These are phyloP conservation scores for Odontarrhena argentea DNA, from an alignment of 345 rosid species.

Conservation along the genomic window DNA sequence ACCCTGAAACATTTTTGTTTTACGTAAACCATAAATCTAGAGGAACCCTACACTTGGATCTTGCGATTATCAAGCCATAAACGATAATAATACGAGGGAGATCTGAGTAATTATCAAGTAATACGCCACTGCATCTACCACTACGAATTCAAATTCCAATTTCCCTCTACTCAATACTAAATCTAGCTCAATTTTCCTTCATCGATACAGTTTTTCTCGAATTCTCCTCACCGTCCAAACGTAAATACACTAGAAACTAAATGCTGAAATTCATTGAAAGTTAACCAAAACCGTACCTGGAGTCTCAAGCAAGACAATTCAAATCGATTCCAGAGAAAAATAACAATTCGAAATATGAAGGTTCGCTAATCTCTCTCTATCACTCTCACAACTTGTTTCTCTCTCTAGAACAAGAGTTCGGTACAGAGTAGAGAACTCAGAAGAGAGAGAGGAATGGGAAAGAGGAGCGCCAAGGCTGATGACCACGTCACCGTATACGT, in stretches of 20 bases:
- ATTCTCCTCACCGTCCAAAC: background rate
- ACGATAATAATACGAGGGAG: background rate
- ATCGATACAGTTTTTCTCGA: background rate
- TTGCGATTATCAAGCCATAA: background rate
- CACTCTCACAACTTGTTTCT: slow-evolving; percentile 12
- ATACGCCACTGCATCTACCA: background rate
- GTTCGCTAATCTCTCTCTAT: background rate
- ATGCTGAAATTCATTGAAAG: background rate
- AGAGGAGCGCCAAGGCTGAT: slow-evolving; percentile 37
- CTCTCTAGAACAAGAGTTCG: slow-evolving; percentile 38
- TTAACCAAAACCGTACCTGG: slow-evolving; percentile 16
- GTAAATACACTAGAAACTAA: background rate
- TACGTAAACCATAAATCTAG: background rate
- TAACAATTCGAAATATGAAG: slow-evolving; percentile 4
- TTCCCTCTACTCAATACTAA: background rate
- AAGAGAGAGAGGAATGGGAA: background rate
- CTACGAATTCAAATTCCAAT: background rate
- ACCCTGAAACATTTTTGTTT: too few relatives aligned
- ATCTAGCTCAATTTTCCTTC: slow-evolving; percentile 14
- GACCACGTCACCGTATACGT: slow-evolving; percentile 41
- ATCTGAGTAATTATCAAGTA: slow-evolving; percentile 18
- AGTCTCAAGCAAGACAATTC: background rate
- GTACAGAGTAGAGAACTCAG: background rate
- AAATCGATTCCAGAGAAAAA: background rate
- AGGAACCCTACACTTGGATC: slow-evolving; percentile 21